Conservation (phyloP, 345 rosid species). For the Clausena lansium region DNA sequence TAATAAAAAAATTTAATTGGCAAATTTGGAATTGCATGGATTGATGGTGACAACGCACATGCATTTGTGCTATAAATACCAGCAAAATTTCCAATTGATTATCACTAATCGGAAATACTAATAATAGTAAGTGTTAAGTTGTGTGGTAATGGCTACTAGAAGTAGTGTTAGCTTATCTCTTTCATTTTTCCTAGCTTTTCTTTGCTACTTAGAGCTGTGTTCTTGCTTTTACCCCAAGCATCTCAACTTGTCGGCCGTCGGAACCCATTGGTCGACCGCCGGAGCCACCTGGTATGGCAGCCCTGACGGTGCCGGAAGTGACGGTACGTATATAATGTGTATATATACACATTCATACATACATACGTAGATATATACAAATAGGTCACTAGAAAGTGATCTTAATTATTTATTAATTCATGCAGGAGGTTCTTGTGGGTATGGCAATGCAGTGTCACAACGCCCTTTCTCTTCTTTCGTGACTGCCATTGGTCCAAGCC, state of each 20-base stretch:
- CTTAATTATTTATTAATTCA: not conserved
- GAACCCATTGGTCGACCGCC: constrained; percentile 37
- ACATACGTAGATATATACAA: rapidly evolving
- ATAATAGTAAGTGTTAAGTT: not conserved
- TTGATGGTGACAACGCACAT: constrained; percentile 18
- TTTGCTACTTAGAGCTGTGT: constrained; percentile 21
- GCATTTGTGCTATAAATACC: constrained; percentile 13
- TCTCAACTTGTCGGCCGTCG: constrained; percentile 21
- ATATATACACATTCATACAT: not conserved
- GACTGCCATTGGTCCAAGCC: constrained; percentile 42
- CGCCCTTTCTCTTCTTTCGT: constrained; percentile 47
- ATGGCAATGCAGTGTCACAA: constrained; percentile 35
- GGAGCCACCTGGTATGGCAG: constrained; percentile 58
- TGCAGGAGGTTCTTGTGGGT: constrained; percentile 62
- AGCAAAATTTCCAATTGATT: not conserved
- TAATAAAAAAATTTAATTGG: not conserved
- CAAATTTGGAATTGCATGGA: not conserved
- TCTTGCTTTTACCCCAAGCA: constrained; percentile 26
- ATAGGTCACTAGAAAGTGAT: not conserved
- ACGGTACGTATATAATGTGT: constrained; percentile 26
- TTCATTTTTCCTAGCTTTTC: constrained; percentile 4
- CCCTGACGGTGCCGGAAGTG: constrained; percentile 51
- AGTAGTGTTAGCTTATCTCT: not conserved
- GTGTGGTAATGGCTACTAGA: constrained; percentile 2
- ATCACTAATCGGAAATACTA: not conserved